These are phyloP conservation scores for Colletotrichum gigasporum DNA, from an alignment of 2,329 filamentous ascomycete species.

Conservation along the genomic window DNA sequence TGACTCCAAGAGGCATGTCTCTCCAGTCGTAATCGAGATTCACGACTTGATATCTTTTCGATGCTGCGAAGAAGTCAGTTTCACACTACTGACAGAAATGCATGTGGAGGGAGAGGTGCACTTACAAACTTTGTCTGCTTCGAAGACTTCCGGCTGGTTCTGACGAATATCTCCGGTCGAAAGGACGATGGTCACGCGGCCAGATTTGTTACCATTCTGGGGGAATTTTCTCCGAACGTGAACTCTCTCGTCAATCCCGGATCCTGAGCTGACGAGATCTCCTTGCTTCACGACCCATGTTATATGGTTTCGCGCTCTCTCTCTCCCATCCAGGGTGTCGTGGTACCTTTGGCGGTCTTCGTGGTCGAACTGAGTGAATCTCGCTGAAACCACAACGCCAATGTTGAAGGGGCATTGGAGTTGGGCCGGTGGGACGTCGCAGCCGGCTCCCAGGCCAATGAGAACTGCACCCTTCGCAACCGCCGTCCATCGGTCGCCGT, in stretches of 20 bases:
- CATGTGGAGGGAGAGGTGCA: neutral
- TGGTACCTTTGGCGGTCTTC: constrained; percentile 18
- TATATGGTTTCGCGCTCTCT: constrained; percentile 23
- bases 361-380: constrained; percentile 1
- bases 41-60: constrained; percentile 4
- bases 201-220: neutral
- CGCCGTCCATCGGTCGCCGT: constrained; percentile 31
- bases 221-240: constrained; percentile 12
- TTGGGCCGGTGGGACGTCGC: constrained; percentile 15
- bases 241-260: constrained; percentile 4
- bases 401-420: constrained; percentile 14
- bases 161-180: neutral
- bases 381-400: neutral
- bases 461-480: constrained; percentile 32
- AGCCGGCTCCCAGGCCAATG: constrained; percentile 31
- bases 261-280: constrained; percentile 26
- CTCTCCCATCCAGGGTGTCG: constrained; percentile 21
- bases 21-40: constrained; percentile 26
- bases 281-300: constrained; percentile 32
- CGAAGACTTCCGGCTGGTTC: neutral
- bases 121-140: neutral
- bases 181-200: constrained; percentile 20
- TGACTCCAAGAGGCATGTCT: neutral
- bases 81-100: neutral
- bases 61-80: neutral